Percentiles rank a stretch among this genome's conserved stretches.
Evolutionary conservation across 78 protist genomes (phyloP).

Genomic region (Diacronema lutheri): DNA sequence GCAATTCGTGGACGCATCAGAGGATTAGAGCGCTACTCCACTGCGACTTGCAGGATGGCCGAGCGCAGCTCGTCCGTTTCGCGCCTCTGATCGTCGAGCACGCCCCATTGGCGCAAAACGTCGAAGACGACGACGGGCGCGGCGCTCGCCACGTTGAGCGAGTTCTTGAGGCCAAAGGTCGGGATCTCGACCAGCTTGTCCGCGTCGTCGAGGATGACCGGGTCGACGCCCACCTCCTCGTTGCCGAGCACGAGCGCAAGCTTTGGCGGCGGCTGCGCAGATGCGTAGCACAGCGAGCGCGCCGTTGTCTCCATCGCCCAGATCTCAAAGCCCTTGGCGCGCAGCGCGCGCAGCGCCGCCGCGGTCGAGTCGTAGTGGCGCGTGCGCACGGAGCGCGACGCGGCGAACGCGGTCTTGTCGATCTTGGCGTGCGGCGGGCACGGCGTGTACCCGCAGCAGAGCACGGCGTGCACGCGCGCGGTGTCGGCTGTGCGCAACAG

Average conservation of each 20-base stretch:
- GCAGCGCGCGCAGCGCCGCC: not conserved
- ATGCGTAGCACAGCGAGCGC: not conserved
- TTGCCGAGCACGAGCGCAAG: conserved; percentile 9
- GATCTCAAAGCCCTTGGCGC: not conserved
- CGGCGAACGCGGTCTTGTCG: conserved; percentile 6
- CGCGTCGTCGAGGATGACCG: not conserved
- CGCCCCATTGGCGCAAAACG: conserved; percentile 22
- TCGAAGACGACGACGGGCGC: conserved; percentile 14
- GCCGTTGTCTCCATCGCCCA: conserved; percentile 5
- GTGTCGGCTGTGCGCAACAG: conserved; percentile 18
- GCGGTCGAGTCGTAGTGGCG: conserved; percentile 4
- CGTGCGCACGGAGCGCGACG: not conserved
- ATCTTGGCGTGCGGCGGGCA: conserved; percentile 22
- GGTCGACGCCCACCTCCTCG: not conserved
- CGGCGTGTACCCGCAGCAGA: conserved; percentile 3
- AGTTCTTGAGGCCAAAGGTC: conserved; percentile 26
- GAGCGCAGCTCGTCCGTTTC: no score
- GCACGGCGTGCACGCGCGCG: not conserved
- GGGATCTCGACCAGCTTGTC: conserved; percentile 10
- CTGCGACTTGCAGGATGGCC: no score
- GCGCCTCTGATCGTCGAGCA: not conserved
- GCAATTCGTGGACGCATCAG: no score
- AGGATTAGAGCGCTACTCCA: no score
- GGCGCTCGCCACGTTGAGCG: conserved; percentile 26
- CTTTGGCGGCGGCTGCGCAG: not conserved